A percentile compares a stretch with the other conserved stretches of the same genome.
phyloP scores from a whole-genome alignment of 306 rosid genomes.

The Malus sieversii region DNA sequence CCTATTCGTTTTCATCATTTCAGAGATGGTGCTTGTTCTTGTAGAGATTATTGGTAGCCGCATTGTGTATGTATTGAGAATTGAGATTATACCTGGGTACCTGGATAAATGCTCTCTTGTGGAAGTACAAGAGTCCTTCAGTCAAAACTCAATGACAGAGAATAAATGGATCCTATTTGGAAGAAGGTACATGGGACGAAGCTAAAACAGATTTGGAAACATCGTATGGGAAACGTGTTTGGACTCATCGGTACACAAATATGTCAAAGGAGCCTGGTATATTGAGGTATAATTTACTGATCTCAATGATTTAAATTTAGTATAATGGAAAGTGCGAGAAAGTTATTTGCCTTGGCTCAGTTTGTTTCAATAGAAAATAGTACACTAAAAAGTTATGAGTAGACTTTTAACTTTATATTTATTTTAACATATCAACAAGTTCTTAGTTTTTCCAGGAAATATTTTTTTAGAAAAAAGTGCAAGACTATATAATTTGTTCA shows the following conservation, averaged over 20 bases:
- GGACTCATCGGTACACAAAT: not conserved
- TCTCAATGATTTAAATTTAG: not conserved
- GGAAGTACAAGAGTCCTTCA: not conserved
- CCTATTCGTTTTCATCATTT: constrained; percentile 50
- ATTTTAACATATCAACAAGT: not conserved
- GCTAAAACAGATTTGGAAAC: not conserved
- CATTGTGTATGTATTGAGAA: not conserved
- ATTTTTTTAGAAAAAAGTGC: not conserved
- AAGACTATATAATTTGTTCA: not conserved
- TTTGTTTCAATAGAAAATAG: not conserved
- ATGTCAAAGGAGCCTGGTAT: not conserved
- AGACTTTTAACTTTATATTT: not conserved
- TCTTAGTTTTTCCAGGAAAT: not conserved
- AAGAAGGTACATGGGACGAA: not conserved
- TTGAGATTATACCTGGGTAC: too few species aligned
- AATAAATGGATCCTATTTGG: not conserved
- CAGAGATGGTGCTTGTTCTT: constrained; percentile 52
- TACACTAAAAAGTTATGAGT: not conserved
- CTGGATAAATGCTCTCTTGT: too few species aligned
- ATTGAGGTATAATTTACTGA: not conserved
- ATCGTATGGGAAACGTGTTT: not conserved
- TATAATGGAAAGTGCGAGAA: not conserved
- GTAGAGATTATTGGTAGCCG: constrained; percentile 54
- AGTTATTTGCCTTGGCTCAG: not conserved
- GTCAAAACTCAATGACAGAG: not conserved